These are phyloP conservation scores for Macrocybe gigantea DNA, from an alignment of 768 basidiomycete species.

Conservation along the genomic window DNA sequence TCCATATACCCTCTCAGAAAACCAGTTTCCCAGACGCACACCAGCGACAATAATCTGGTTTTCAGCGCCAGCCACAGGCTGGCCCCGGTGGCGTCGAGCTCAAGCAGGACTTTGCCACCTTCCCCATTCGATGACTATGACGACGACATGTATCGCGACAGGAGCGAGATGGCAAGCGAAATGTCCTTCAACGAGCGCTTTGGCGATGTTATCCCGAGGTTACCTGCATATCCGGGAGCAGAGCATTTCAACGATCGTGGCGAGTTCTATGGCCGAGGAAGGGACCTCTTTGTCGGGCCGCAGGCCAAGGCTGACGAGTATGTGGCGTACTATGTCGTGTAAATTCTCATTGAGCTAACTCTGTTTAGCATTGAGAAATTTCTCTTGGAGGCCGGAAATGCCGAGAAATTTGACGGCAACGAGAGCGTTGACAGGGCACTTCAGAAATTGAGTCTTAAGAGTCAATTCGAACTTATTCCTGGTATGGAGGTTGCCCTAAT, in stretches of 20 bases:
- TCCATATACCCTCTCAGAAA: no score
- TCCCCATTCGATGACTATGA: background rate
- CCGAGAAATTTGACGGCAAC: slow-evolving; percentile 54
- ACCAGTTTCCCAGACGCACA: no score
- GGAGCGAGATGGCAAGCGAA: slow-evolving; percentile 13
- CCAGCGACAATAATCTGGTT: no score
- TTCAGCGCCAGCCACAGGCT: no score
- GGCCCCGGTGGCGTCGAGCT: slow-evolving; percentile 13
- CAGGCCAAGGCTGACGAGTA: slow-evolving; percentile 47
- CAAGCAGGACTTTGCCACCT: slow-evolving; percentile 6
- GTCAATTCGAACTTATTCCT: slow-evolving; percentile 41
- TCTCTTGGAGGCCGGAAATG: slow-evolving; percentile 47
- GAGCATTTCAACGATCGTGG: slow-evolving; percentile 37
- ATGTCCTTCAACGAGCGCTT: slow-evolving; percentile 5
- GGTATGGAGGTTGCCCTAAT: slow-evolving; percentile 59
- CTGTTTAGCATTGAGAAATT: slow-evolving; percentile 45
- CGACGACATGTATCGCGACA: slow-evolving; percentile 5
- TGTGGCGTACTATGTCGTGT: slow-evolving; percentile 11
- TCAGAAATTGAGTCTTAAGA: slow-evolving; percentile 42
- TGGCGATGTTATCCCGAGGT: slow-evolving; percentile 10
- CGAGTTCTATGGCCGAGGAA: slow-evolving; percentile 40
- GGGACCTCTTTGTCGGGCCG: slow-evolving; percentile 38
- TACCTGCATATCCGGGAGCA: slow-evolving; percentile 17
- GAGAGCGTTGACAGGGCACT: slow-evolving; percentile 54
- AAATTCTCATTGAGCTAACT: background rate